Base-by-base conservation (phyloP, 1,284 basidiomycete species). In the Grifola frondosa region DNA sequence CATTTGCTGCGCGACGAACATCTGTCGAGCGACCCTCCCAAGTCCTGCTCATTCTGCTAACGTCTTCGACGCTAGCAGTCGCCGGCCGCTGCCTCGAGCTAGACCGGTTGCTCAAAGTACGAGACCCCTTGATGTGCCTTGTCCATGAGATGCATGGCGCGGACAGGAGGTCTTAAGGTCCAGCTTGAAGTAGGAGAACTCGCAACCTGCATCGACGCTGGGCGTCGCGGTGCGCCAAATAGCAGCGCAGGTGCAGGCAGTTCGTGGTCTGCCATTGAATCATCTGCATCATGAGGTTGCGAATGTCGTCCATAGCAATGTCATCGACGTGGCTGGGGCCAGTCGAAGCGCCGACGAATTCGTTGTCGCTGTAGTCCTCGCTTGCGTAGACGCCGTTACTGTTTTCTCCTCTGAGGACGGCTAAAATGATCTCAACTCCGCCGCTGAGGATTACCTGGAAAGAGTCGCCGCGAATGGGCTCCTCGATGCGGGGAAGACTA, bases 391-490 rank as follows among this genome's bases (percentile, higher is more conserved):
- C 66, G 21, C 62, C 65, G 15, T 71, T 73, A 1, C 61, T 64
- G 22, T 71, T 10, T 79, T 79, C 21, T 78, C 80, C 28, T 79
- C 75, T 73, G 16, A 69, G 53, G 35, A 69, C 64, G 13, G 73
- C 63, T 34, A 67, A 64, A 37, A 84, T 65, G 39, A 84, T 71
- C 57, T 88, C 84, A 46, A 85, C 68, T 54, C 85, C 83, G 33
- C 79, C 83, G 32, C 62, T 69, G 15, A 87, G 68, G 30, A 88
- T 72, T 70, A 84, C 78, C 40, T 69, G 63, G 59, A 88, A 87
- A 30, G 74, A 83, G 16, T 86, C 81, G 22, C 77, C 73, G 46
- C 79, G 77, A 28, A 77, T 64, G 9, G 81, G 83, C 56, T 83
- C 84, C 46, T 87, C 81, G 57, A 84, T 71, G 51, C 74, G 72